These are phyloP conservation scores for Fusarium ambrosium DNA, from an alignment of 2,329 filamentous ascomycete genomes.

Conservation along the genomic window DNA sequence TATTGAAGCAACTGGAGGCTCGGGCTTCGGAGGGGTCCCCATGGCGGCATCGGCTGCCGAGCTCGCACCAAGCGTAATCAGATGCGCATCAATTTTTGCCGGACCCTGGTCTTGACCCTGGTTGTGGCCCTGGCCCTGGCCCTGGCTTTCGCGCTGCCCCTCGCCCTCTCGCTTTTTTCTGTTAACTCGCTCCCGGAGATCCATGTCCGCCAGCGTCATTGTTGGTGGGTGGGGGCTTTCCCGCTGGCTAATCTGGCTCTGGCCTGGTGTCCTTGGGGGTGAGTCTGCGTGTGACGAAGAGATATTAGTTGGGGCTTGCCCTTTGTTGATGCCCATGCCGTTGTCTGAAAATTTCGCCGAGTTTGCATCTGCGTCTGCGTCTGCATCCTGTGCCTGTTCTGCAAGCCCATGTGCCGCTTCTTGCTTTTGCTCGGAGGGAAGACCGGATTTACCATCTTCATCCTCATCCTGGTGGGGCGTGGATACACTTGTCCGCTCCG, in stretches of 20 bases:
- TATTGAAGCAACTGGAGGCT: constrained; percentile 37
- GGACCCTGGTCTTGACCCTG: not conserved
- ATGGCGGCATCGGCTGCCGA: constrained; percentile 43
- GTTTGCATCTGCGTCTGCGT: not conserved
- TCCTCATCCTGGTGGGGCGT: constrained; percentile 23
- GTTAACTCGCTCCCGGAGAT: constrained; percentile 34
- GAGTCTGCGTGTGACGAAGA: constrained; percentile 29
- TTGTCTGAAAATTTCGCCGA: constrained; percentile 23
- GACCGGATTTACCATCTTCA: constrained; percentile 2
- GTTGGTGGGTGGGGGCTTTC: constrained; percentile 36
- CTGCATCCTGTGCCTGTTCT: not conserved
- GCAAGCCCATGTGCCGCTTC: constrained; percentile 2
- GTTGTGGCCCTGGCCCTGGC: not conserved
- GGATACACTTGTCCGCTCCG: constrained; percentile 61
- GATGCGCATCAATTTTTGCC: constrained; percentile 20
- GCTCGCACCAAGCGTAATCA: constrained; percentile 29
- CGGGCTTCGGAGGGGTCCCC: constrained; percentile 32
- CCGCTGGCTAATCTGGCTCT: constrained; percentile 3
- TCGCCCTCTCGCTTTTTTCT: constrained; percentile 31
- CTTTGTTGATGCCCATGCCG: not conserved
- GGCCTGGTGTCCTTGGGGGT: not conserved
- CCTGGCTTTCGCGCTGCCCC: not conserved
- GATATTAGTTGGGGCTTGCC: constrained; percentile 30
- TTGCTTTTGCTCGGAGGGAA: constrained; percentile 33
- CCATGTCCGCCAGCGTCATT: constrained; percentile 41